phyloP scores from a whole-genome alignment of 306 rosid species.

The Gynostemma pentaphyllum region DNA sequence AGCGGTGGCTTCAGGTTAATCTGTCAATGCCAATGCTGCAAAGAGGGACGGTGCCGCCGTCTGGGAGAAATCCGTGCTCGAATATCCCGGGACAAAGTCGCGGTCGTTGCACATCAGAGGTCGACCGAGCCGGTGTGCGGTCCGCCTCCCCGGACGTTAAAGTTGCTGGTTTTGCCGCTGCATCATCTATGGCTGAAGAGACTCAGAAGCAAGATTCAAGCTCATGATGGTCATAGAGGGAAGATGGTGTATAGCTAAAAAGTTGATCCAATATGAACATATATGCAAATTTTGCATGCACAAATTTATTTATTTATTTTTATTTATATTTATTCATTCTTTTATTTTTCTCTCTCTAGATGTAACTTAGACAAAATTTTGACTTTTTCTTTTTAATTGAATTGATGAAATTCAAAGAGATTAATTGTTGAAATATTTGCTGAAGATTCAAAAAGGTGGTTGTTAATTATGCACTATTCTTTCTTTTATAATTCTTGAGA shows the following conservation, averaged over 20 bases:
- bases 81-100: background rate
- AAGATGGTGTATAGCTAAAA: background rate
- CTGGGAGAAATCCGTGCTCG: slow-evolving; percentile 2
- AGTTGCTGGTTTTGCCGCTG: background rate
- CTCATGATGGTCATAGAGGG: background rate
- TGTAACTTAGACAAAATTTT: background rate
- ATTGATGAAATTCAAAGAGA: background rate
- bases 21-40: background rate
- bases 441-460: background rate
- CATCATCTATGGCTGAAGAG: background rate
- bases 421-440: background rate
- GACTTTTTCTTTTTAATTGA: too few relatives aligned
- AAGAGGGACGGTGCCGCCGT: background rate
- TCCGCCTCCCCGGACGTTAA: background rate
- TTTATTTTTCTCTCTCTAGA: background rate
- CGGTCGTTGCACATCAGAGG: slow-evolving; percentile 7
- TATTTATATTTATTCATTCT: background rate
- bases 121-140: background rate
- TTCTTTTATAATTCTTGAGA: background rate
- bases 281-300: background rate
- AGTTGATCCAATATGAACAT: too few relatives aligned
- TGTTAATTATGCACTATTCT: background rate
- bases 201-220: slow-evolving; percentile 1
- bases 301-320: background rate
- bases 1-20: background rate